Conservation (phyloP, 176 grass and related monocot genomes). For the Phoenix roebelenii region DNA sequence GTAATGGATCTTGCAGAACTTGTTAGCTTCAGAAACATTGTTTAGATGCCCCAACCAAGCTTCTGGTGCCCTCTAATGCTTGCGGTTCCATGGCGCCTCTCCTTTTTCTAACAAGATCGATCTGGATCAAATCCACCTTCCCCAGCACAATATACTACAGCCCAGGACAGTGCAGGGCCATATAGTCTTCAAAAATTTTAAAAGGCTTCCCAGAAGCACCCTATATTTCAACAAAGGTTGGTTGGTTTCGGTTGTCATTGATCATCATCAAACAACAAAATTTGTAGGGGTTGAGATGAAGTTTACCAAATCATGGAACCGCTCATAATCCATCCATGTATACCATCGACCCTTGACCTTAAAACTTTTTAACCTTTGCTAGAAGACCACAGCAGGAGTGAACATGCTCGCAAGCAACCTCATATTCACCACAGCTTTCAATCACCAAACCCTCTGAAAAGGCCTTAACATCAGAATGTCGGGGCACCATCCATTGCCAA, state of each 20-base stretch:
- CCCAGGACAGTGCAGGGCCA: constrained; percentile 65
- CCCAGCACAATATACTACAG: constrained; percentile 64
- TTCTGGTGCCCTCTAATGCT: background rate
- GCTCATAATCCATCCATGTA: constrained; percentile 84
- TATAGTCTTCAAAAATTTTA: constrained; percentile 56
- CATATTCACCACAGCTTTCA: constrained; percentile 62
- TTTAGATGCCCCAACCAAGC: no score
- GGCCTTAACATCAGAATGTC: constrained; percentile 82
- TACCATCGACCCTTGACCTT: constrained; percentile 81
- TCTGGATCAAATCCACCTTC: constrained; percentile 86
- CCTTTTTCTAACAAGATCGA: constrained; percentile 81
- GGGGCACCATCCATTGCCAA: constrained; percentile 98
- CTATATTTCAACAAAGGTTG: constrained; percentile 29
- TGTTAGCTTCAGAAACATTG: no score
- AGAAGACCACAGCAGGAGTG: constrained; percentile 91
- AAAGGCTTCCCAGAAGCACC: constrained; percentile 65
- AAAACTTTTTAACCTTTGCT: constrained; percentile 70
- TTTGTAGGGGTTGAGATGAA: no score
- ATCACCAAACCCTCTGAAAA: constrained; percentile 70
- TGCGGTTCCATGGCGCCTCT: constrained; percentile 73
- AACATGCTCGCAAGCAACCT: constrained; percentile 83
- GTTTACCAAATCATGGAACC: constrained; percentile 81
- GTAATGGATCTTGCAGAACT: no score
- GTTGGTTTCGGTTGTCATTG: background rate
- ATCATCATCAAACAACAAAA: background rate